Evolutionary conservation across 169 alveolate genomes (phyloP), one percentile per base, ranked within the genome.

Genomic region (Eimeria necatrix): DNA sequence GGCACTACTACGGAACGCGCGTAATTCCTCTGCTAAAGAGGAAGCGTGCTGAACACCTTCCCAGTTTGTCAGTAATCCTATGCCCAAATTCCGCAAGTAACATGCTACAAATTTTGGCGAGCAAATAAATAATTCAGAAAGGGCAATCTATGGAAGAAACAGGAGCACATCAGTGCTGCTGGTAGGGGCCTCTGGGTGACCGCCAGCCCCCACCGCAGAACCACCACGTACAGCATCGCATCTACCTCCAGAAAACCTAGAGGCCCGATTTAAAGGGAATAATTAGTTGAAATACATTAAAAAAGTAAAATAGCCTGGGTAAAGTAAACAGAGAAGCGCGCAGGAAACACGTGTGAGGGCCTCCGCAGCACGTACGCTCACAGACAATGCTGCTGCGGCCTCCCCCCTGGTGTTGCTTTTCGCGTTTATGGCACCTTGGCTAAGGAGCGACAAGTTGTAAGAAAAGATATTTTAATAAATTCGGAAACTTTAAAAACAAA

Each of bases 101-200:
- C 3, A 0, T 32, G 41, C 41, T 32, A 32, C 41, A 32, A 32
- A 0, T 32, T 32, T 32, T 32, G 41, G 41, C 3, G 41, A 32
- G 41, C 41, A 32, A 32, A 32, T 32, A 2, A 32, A 32, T 32
- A 32, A 32, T 32, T 32, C 41, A 32, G 41, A 32, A 32, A 2
- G 41, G 41, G 41, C 41, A 32, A 32, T 0, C 0, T 32, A 2
- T 32, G 41, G 41, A 32, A 32, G 41, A 32, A 32, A 32, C 41
- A 32, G 41, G 41, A 32, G 41, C 41, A 32, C 41, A 0, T 32
- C 41, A 0, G 41, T 32, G 41, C 2, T 32, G 68, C 68, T 0
- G 68, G 68, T 56, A 56, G 68, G 68, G 68, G 68, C 68, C 68
- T 14, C 22, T 18, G 68, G 68, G 68, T 56, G 68, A 56, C 68